These are phyloP conservation scores for Plasmodium inui DNA, from an alignment of 169 alveolate genomes.

Conservation along the genomic window DNA sequence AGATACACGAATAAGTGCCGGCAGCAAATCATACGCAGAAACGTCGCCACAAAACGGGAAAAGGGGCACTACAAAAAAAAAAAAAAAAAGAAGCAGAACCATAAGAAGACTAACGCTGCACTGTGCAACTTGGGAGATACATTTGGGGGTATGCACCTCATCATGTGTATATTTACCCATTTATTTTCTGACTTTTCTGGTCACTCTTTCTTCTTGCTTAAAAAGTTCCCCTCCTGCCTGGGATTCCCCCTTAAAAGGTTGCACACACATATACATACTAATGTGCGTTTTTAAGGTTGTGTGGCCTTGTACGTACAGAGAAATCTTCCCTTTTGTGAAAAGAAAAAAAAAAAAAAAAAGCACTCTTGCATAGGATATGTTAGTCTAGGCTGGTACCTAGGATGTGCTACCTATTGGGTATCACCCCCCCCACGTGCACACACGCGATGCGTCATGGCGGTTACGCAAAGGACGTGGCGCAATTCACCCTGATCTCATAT, in stretches of 20 bases:
- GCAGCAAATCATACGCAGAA: neutral
- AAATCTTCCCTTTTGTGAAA: neutral
- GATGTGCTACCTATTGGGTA: neutral
- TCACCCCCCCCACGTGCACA: neutral
- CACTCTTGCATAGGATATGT: neutral
- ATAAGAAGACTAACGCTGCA: neutral
- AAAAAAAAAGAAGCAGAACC: neutral
- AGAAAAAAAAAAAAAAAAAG: neutral
- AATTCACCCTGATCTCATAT: neutral
- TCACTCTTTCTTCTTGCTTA: neutral
- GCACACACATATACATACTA: neutral
- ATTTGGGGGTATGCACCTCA: neutral
- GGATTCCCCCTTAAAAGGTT: neutral
- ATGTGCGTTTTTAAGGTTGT: neutral
- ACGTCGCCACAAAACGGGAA: neutral
- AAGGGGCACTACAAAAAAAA: neutral
- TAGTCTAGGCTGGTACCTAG: neutral
- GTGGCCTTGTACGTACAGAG: constrained; percentile 2
- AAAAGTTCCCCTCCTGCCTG: neutral
- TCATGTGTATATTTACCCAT: constrained; percentile 3
- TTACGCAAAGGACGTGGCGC: neutral
- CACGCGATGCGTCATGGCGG: neutral
- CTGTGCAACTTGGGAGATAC: neutral
- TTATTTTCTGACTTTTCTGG: neutral
- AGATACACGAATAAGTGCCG: neutral